A percentile compares a stretch with the other conserved stretches of the same genome.
Evolutionary conservation across 1,284 basidiomycete genomes (phyloP).

Genomic region (Rugosomyces carneus): DNA sequence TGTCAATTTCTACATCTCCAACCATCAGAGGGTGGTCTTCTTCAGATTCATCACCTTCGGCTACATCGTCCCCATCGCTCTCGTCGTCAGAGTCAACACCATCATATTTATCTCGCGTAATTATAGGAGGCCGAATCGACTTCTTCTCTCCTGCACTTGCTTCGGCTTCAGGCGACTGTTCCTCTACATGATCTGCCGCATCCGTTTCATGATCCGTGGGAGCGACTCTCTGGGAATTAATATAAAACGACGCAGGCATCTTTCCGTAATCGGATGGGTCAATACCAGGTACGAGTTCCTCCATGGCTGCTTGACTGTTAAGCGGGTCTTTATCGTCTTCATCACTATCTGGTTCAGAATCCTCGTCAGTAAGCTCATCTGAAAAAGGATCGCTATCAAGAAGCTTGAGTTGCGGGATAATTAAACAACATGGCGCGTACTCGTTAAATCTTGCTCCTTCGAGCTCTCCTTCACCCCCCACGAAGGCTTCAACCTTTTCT

Average conservation of each 20-base stretch:
- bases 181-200: conserved; percentile 13
- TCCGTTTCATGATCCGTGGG: conserved; percentile 44
- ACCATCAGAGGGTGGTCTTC: conserved; percentile 75
- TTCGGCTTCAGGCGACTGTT: conserved; percentile 7
- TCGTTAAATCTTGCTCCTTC: conserved; percentile 86
- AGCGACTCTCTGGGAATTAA: conserved; percentile 61
- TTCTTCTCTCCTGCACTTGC: conserved; percentile 21
- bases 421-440: conserved; percentile 41
- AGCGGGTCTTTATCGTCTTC: conserved; percentile 17
- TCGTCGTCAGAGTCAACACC: conserved; percentile 85
- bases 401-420: conserved; percentile 3
- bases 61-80: conserved; percentile 53
- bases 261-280: conserved; percentile 71
- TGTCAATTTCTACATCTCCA: conserved; percentile 80
- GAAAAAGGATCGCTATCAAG: conserved; percentile 51
- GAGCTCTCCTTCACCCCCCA: conserved; percentile 81
- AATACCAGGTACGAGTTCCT: conserved; percentile 63
- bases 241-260: conserved; percentile 68
- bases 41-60: conserved; percentile 57
- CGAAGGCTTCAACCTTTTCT: conserved; percentile 78
- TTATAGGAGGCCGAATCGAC: conserved; percentile 65
- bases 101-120: conserved; percentile 76
- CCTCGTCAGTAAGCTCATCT: conserved; percentile 49
- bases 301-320: conserved; percentile 56
- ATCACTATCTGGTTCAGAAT: conserved; percentile 25